phyloP scores from a whole-genome alignment of 1,284 basidiomycete species.

The Rhodotorula sp. region DNA sequence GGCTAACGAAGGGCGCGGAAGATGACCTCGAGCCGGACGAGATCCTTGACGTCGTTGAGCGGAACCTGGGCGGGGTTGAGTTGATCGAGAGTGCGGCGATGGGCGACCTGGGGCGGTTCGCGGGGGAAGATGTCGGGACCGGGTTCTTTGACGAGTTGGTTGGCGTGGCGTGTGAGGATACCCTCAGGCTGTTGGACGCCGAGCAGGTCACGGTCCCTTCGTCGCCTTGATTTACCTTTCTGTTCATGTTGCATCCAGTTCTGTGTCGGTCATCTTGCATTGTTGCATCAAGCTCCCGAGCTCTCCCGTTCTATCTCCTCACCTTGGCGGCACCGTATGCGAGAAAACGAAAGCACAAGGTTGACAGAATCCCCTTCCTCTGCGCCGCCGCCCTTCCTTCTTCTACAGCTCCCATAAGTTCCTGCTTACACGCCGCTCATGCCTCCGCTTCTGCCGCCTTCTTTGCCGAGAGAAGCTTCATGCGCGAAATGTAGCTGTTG shows the following conservation, averaged over 20 bases:
- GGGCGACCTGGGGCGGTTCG: slow-evolving; percentile 37
- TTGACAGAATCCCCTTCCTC: too few species aligned
- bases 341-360: too few species aligned
- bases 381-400: too few species aligned
- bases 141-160: slow-evolving; percentile 7
- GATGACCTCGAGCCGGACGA: slow-evolving; percentile 38
- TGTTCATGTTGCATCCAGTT: too few species aligned
- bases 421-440: not conserved
- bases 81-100: slow-evolving; percentile 43
- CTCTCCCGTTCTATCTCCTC: too few species aligned
- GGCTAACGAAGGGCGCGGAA: slow-evolving; percentile 1
- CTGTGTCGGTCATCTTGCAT: too few species aligned
- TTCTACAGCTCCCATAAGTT: too few species aligned
- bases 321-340: too few species aligned
- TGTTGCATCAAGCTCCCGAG: too few species aligned
- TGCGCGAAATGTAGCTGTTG: slow-evolving; percentile 40
- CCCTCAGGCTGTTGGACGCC: slow-evolving; percentile 15
- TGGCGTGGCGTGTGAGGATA: slow-evolving; percentile 23
- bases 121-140: not conserved
- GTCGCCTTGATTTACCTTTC: too few species aligned
- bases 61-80: slow-evolving; percentile 38
- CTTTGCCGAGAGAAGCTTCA: slow-evolving; percentile 38
- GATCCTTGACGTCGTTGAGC: slow-evolving; percentile 40
- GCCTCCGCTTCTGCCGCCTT: slow-evolving; percentile 16
- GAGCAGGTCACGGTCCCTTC: not conserved